Base-by-base conservation (phyloP, 768 basidiomycete species). In the Rhizopogon vesiculosus region DNA sequence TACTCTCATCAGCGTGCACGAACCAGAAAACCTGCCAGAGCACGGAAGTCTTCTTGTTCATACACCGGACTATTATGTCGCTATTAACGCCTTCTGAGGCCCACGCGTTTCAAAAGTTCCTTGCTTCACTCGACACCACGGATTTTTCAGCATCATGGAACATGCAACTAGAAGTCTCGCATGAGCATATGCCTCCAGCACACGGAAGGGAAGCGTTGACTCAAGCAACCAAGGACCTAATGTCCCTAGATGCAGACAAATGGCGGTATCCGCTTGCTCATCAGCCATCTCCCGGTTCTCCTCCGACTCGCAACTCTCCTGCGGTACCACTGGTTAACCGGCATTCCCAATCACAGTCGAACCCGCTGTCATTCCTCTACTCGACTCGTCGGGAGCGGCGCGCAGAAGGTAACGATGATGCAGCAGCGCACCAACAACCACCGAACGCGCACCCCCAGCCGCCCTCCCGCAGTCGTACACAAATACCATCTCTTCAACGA, bases 141-240 rank as follows among this genome's bases (percentile, higher is more conserved):
- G 62, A 69, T 38, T 68, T 71, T 33, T 65, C 78, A 1, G 62
- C 74, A 28, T 82, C 83, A 66, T 85, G 82, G 82, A 70, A 70
- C 49, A 65, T 75, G 58, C 73, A 63, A 58, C 72, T 59, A 28
- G 66, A 61, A 54, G 66, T 56, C 57, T 72, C 56, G 25, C 72
- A 75, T 45, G 76, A 81, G 49, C 77, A 81, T 57, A 70, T 81
- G 61, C 74, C 78, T 38, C 78, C 79, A 10, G 69, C 78, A 51
- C 80, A 73, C 54, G 82, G 81, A 56, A 83, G 75, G 55, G 84
- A 87, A 53, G 84, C 84, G 2, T 78, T 93, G 53, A 73, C 86
- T 52, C 87, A 86, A 70, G 89, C 89, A 0, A 92, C 90, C 0
- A 90, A 88, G 69, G 88, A 91, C 68, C 81, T 93, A 43, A 90